Evolutionary conservation across 1,284 basidiomycete species (phyloP).

Genomic region (Hemileia vastatrix): DNA sequence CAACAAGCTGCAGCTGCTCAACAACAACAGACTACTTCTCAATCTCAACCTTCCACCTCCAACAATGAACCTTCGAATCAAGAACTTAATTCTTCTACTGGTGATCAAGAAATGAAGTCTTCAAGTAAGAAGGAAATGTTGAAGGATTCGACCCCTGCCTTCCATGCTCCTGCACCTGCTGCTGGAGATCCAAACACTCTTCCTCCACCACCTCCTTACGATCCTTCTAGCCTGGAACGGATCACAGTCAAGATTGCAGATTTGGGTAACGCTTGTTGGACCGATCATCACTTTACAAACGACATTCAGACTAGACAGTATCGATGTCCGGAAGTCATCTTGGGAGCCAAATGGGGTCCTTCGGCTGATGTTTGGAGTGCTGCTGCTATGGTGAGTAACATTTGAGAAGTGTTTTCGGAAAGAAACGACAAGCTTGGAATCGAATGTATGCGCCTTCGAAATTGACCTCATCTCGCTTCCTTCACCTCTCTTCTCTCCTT

Average conservation of each 20-base stretch:
- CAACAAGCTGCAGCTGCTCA: conserved; percentile 39
- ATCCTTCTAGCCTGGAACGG: conserved; percentile 58
- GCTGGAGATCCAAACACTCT: conserved; percentile 52
- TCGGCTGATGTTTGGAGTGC: conserved; percentile 95
- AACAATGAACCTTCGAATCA: not conserved
- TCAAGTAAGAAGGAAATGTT: not conserved
- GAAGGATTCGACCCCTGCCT: conserved; percentile 25
- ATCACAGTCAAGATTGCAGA: conserved; percentile 99
- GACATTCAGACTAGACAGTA: conserved; percentile 97
- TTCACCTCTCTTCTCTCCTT: conserved; percentile 86
- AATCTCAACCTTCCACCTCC: not conserved
- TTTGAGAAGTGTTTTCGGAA: not conserved
- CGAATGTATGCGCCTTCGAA: not conserved
- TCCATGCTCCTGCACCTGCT: conserved; percentile 44
- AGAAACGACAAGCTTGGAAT: not conserved
- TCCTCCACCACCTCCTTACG: conserved; percentile 52
- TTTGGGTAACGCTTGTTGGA: conserved; percentile 78
- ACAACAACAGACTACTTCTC: conserved; percentile 13
- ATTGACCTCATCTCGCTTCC: conserved; percentile 48
- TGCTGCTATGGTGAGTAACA: conserved; percentile 64
- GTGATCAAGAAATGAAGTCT: not conserved
- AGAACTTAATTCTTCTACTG: not conserved
- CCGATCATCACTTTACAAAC: conserved; percentile 83
- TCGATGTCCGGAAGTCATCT: conserved; percentile 90
- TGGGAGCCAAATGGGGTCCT: conserved; percentile 90